Conservation (phyloP, 1,139 yeast genomes). For the Geotrichum reessii region DNA sequence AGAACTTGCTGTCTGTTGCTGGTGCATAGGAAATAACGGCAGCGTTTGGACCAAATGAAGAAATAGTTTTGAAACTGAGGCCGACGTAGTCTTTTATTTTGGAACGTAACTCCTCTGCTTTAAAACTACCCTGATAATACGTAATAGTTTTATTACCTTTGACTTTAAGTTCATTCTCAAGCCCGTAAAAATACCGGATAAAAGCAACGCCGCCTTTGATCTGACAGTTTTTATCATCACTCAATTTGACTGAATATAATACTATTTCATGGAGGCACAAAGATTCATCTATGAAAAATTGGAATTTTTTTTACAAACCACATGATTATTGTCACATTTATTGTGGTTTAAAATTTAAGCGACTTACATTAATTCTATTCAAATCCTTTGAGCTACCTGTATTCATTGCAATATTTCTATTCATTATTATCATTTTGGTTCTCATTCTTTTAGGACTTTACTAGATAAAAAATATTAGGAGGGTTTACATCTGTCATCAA, state of each 20-base stretch:
- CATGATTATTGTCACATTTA: too few species aligned
- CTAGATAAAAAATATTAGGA: too few species aligned
- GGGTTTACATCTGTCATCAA: too few species aligned
- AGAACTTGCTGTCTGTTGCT: slow-evolving; percentile 50
- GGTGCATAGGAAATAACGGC: slow-evolving; percentile 92
- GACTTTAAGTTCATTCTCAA: slow-evolving; percentile 53
- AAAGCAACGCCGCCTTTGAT: slow-evolving; percentile 83
- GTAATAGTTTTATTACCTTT: slow-evolving; percentile 55
- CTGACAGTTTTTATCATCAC: slow-evolving; percentile 74
- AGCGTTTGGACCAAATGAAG: slow-evolving; percentile 89
- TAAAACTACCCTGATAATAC: slow-evolving; percentile 73
- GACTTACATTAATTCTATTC: too few species aligned
- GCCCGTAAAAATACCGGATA: slow-evolving; percentile 77
- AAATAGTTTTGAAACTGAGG: slow-evolving; percentile 84
- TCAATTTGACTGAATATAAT: slow-evolving; percentile 60
- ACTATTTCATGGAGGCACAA: too few species aligned
- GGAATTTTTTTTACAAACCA: too few species aligned
- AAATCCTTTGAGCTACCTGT: too few species aligned
- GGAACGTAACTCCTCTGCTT: slow-evolving; percentile 57
- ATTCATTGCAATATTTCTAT: too few species aligned
- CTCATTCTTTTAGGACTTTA: too few species aligned
- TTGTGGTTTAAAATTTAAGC: too few species aligned
- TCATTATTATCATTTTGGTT: too few species aligned
- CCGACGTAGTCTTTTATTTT: slow-evolving; percentile 57
- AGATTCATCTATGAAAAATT: too few species aligned